phyloP scores from a whole-genome alignment of 176 grass and related monocot genomes.

The Pontederia crassipes region DNA sequence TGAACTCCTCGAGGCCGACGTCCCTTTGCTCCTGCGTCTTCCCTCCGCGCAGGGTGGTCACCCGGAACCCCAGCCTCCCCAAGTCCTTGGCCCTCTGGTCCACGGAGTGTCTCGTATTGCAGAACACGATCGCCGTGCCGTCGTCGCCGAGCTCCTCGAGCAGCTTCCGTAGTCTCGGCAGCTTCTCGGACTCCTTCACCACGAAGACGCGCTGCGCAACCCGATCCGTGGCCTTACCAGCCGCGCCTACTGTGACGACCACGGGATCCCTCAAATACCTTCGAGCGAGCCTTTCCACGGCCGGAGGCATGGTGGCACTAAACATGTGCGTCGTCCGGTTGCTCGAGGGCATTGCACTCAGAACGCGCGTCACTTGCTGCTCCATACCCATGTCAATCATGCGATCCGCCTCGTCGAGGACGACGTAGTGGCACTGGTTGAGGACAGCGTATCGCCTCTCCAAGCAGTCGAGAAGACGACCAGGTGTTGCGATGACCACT shows the following conservation, averaged over 20 bases:
- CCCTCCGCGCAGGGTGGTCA: constrained; percentile 81
- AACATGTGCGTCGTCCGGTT: constrained; percentile 99
- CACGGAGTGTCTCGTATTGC: constrained; percentile 86
- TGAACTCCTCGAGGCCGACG: constrained; percentile 83
- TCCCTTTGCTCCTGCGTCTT: constrained; percentile 97
- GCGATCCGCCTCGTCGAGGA: constrained; percentile 92
- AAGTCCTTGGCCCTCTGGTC: constrained; percentile 75
- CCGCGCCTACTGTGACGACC: constrained; percentile 86
- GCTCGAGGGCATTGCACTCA: constrained; percentile 89
- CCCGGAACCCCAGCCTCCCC: constrained; percentile 69
- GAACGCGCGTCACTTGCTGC: constrained; percentile 84
- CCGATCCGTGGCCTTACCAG: constrained; percentile 83
- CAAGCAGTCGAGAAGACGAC: constrained; percentile 89
- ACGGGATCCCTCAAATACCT: constrained; percentile 95
- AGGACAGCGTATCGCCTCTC: constrained; percentile 89
- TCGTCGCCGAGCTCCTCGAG: constrained; percentile 80
- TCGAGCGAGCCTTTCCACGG: constrained; percentile 83
- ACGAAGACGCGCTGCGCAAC: constrained; percentile 86
- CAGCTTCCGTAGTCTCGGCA: constrained; percentile 66
- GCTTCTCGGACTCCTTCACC: constrained; percentile 84
- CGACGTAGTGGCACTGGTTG: constrained; percentile 98
- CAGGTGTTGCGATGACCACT: constrained; percentile 92
- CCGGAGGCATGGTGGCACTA: constrained; percentile 92
- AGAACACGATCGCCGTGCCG: constrained; percentile 87
- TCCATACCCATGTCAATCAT: constrained; percentile 99